Evolutionary conservation across 108 stramenopile genomes (phyloP).

Genomic region (Mayamaea pseudoterrestris): DNA sequence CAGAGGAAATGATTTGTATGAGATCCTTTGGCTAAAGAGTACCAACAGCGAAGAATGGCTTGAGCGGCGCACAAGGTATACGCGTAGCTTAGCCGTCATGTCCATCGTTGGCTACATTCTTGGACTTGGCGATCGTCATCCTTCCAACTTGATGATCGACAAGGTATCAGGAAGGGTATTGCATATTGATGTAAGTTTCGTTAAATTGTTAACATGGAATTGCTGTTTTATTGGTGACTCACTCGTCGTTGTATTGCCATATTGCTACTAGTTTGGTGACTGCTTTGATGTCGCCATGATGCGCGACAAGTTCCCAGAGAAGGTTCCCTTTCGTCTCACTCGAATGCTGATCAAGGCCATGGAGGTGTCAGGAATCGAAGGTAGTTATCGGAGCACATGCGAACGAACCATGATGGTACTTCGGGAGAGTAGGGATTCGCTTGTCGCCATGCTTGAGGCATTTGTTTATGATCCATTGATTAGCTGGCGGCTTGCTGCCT

Average conservation of each 20-base stretch:
- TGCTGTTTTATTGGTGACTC: not conserved
- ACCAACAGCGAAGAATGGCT: slow-evolving; percentile 96
- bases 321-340: slow-evolving; percentile 97
- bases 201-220: slow-evolving; percentile 26
- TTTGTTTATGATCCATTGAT: slow-evolving; percentile 99
- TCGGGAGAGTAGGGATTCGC: slow-evolving; percentile 88
- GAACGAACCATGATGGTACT: slow-evolving; percentile 94
- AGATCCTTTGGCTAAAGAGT: slow-evolving; percentile 95
- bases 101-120: slow-evolving; percentile 98
- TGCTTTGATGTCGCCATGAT: slow-evolving; percentile 99
- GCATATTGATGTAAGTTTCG: slow-evolving; percentile 95
- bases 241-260: not conserved
- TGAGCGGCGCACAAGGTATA: slow-evolving; percentile 90
- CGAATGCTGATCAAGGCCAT: slow-evolving; percentile 99
- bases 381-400: slow-evolving; percentile 93
- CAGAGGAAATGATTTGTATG: slow-evolving; percentile 87
- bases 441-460: slow-evolving; percentile 98
- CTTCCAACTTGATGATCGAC: slow-evolving; percentile 87
- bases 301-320: slow-evolving; percentile 97
- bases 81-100: slow-evolving; percentile 97
- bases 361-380: slow-evolving; percentile 98
- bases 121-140: slow-evolving; percentile 89
- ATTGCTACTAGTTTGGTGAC: slow-evolving; percentile 59
- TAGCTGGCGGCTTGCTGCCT: slow-evolving; percentile 89
- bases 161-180: slow-evolving; percentile 87